These are phyloP conservation scores for Arabis hirsuta DNA, from an alignment of 345 rosid species.

Conservation along the genomic window DNA sequence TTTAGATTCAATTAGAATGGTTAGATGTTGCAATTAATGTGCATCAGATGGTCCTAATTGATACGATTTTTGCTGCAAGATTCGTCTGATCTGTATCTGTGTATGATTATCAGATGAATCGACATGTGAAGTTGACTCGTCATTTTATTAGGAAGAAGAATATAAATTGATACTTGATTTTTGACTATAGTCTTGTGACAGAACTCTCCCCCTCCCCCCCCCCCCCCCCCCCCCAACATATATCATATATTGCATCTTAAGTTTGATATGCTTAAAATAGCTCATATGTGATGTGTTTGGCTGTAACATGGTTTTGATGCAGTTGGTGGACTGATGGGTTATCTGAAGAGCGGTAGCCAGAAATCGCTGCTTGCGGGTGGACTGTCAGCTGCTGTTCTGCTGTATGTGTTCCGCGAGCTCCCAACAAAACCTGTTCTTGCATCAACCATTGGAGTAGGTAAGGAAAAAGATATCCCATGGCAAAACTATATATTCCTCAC, in stretches of 20 bases:
- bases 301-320: slow-evolving; percentile 5
- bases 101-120: slow-evolving; percentile 11
- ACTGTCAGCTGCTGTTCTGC: slow-evolving; percentile 62
- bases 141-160: neutral
- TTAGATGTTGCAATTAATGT: neutral
- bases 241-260: neutral
- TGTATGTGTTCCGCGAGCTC: slow-evolving; percentile 72
- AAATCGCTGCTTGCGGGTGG: slow-evolving; percentile 89
- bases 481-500: neutral
- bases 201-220: neutral
- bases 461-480: slow-evolving; percentile 20
- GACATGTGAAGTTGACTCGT: neutral
- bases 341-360: slow-evolving; percentile 89
- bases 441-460: slow-evolving; percentile 86
- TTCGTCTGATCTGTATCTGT: neutral
- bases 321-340: slow-evolving; percentile 97
- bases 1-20: neutral
- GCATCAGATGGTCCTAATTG: neutral
- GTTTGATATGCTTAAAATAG: neutral
- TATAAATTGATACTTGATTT: neutral
- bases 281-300: neutral
- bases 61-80: neutral
- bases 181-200: neutral
- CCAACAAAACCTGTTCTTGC: slow-evolving; percentile 79
- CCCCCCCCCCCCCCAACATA: neutral